phyloP scores from a whole-genome alignment of 2,329 filamentous ascomycete genomes.

The Biscogniauxia mediterranea region DNA sequence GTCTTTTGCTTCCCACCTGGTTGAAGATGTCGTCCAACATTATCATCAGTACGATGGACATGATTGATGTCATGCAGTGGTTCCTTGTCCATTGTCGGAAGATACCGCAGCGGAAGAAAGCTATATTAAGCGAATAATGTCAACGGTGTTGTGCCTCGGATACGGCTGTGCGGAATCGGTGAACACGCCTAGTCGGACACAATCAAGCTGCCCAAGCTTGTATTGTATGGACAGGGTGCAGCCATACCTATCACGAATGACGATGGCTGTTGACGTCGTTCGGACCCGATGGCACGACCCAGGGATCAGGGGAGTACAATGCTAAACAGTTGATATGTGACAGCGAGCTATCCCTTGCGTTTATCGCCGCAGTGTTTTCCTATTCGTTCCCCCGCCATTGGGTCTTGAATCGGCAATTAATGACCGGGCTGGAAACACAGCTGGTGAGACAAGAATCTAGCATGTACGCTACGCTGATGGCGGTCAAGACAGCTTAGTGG shows the following conservation, averaged over 20 bases:
- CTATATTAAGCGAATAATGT: not conserved
- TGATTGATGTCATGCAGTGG: not conserved
- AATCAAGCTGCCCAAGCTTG: too few species aligned
- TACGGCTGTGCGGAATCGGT: not conserved
- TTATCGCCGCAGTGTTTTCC: not conserved
- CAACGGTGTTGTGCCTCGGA: not conserved
- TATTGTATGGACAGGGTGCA: not conserved
- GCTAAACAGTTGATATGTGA: not conserved
- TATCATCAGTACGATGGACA: not conserved
- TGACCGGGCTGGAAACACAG: not conserved
- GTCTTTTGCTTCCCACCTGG: not conserved
- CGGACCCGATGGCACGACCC: not conserved
- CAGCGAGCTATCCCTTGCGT: not conserved
- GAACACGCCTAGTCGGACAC: not conserved
- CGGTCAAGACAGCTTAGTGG: not conserved
- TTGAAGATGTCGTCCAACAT: not conserved
- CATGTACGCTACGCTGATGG: not conserved
- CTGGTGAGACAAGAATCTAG: not conserved
- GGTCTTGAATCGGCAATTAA: not conserved
- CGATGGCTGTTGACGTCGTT: not conserved
- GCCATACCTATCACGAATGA: not conserved
- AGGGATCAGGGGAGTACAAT: not conserved
- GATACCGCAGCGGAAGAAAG: not conserved
- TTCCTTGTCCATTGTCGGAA: not conserved
- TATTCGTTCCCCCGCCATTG: not conserved